phyloP scores from a whole-genome alignment of 139 green algal species.

The Chlamydomonas incerta region DNA sequence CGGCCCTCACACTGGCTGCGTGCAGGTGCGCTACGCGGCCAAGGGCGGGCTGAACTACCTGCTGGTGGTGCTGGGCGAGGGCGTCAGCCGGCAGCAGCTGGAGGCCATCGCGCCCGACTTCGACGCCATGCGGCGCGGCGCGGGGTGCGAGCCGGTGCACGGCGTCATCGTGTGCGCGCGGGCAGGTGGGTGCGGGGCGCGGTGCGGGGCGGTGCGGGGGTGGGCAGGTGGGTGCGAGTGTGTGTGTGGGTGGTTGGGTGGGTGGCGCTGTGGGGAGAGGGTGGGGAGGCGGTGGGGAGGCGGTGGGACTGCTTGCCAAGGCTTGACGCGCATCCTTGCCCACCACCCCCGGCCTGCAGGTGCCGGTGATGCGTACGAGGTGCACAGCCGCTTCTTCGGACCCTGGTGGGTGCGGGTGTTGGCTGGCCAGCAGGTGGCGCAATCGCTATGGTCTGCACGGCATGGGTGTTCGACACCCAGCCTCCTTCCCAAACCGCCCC shows the following conservation, averaged over 20 bases:
- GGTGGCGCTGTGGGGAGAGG: too few relatives aligned
- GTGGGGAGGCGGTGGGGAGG: too few relatives aligned
- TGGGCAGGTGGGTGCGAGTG: background rate
- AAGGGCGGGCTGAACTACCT: conserved; percentile 58
- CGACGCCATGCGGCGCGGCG: conserved; percentile 29
- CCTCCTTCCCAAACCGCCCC: too few relatives aligned
- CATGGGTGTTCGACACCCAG: too few relatives aligned
- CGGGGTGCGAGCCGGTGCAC: background rate
- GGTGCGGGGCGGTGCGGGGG: background rate
- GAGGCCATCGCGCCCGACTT: conserved; percentile 56
- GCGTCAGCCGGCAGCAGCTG: conserved; percentile 39
- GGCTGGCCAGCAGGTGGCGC: too few relatives aligned
- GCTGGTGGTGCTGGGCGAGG: conserved; percentile 39
- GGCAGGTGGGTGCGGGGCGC: background rate
- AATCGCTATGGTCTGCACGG: too few relatives aligned
- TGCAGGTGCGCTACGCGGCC: too few relatives aligned
- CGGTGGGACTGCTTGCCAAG: too few relatives aligned
- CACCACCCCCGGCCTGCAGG: too few relatives aligned
- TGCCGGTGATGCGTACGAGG: background rate
- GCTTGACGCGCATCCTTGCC: too few relatives aligned
- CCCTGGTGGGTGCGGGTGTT: conserved; percentile 65
- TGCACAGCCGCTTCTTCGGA: conserved; percentile 84
- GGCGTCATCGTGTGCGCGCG: conserved; percentile 56
- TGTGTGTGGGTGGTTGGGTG: too few relatives aligned
- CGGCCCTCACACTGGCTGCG: too few relatives aligned